phyloP scores from a whole-genome alignment of 1,284 basidiomycete genomes.

The Ceratobasidium sp. region DNA sequence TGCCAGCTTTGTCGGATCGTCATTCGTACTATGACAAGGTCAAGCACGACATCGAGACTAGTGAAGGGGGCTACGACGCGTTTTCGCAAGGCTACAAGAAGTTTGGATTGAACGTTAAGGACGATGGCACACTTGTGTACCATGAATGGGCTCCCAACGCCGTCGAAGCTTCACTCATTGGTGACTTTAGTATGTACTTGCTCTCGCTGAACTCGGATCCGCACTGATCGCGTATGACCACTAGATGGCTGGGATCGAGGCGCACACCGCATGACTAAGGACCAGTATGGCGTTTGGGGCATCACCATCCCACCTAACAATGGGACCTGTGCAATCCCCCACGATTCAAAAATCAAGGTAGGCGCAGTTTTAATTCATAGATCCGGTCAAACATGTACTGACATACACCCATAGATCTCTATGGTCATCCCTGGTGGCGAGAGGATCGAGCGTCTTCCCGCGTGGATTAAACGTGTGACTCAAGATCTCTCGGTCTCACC shows the following conservation, averaged over 20 bases:
- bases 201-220: conserved; percentile 31
- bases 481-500: conserved; percentile 91
- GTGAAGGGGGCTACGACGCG: conserved; percentile 87
- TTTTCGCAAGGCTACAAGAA: conserved; percentile 89
- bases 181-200: conserved; percentile 87
- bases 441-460: conserved; percentile 88
- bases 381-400: not conserved
- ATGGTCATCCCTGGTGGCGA: conserved; percentile 79
- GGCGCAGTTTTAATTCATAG: conserved; percentile 37
- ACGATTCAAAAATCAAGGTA: conserved; percentile 93
- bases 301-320: conserved; percentile 76
- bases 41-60: conserved; percentile 72
- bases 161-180: conserved; percentile 81
- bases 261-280: conserved; percentile 84
- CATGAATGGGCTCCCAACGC: conserved; percentile 97
- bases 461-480: conserved; percentile 94
- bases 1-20: conserved; percentile 73
- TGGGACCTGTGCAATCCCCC: conserved; percentile 84
- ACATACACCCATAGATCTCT: conserved; percentile 65
- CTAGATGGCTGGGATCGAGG: conserved; percentile 89
- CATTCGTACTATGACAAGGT: conserved; percentile 75
- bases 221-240: not conserved
- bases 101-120: conserved; percentile 80
- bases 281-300: conserved; percentile 94
- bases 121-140: conserved; percentile 78